Conservation (phyloP, 1,284 basidiomycete species). For the Pyrrhoderma lamaoense region DNA sequence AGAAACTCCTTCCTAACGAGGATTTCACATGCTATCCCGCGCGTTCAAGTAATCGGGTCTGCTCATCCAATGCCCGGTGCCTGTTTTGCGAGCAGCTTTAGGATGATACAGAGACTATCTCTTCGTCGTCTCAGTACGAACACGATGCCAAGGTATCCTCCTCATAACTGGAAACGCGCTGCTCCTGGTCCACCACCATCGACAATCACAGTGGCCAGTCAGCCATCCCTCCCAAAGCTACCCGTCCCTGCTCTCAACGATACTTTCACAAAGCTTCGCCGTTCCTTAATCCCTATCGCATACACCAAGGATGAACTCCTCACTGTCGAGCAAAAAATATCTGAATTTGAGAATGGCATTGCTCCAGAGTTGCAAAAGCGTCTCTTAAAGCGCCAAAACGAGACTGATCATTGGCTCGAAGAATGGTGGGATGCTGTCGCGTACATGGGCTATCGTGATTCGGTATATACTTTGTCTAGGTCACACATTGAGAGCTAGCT, state of each 20-base stretch:
- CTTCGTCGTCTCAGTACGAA: conserved; percentile 6
- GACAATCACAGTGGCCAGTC: conserved; percentile 37
- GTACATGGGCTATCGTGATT: conserved; percentile 70
- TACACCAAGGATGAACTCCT: conserved; percentile 50
- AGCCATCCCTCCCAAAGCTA: conserved; percentile 45
- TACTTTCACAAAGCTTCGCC: conserved; percentile 54
- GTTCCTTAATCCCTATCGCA: conserved; percentile 58
- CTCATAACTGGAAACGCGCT: conserved; percentile 41
- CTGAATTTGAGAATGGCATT: conserved; percentile 42
- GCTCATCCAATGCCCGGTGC: no score
- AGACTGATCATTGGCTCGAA: conserved; percentile 66
- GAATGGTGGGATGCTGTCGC: conserved; percentile 76
- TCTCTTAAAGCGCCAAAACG: conserved; percentile 42
- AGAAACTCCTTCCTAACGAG: background rate
- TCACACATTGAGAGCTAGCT: conserved; percentile 23
- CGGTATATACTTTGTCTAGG: conserved; percentile 29
- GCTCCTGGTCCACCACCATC: conserved; percentile 38
- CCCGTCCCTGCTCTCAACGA: conserved; percentile 55
- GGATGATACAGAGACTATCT: background rate
- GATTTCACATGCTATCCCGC: background rate
- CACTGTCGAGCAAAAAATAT: conserved; percentile 49
- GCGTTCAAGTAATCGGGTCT: no score
- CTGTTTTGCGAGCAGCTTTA: no score
- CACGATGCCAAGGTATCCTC: conserved; percentile 21
- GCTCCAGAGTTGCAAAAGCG: conserved; percentile 53